phyloP scores from a whole-genome alignment of 164 flowering plant species.

The Litsea cubeba region DNA sequence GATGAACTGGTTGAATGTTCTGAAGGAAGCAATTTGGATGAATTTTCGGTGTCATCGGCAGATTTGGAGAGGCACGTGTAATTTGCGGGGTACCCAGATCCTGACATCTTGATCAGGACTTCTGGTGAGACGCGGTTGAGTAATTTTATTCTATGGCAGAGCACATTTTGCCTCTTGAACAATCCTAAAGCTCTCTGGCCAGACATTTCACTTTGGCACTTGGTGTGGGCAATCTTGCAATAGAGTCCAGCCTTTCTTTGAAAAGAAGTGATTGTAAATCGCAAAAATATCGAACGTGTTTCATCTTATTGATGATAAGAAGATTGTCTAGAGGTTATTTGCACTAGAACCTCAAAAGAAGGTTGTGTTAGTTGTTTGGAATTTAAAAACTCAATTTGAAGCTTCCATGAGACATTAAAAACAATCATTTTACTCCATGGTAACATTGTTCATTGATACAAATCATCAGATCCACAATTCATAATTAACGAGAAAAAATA shows the following conservation, averaged over 20 bases:
- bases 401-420: neutral
- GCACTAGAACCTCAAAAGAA: neutral
- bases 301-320: neutral
- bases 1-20: neutral
- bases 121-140: slow-evolving; percentile 82
- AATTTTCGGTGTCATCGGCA: slow-evolving; percentile 17
- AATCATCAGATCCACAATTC: neutral
- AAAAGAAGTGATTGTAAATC: slow-evolving; percentile 28
- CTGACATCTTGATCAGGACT: slow-evolving; percentile 61
- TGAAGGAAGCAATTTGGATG: neutral
- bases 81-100: slow-evolving; percentile 57
- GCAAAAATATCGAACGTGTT: neutral
- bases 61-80: slow-evolving; percentile 69
- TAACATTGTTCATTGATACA: neutral
- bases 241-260: slow-evolving; percentile 35
- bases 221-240: slow-evolving; percentile 59
- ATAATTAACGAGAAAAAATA: neutral
- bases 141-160: slow-evolving; percentile 88
- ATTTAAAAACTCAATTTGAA: too few relatives aligned
- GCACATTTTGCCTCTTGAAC: slow-evolving; percentile 37
- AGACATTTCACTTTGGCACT: slow-evolving; percentile 55
- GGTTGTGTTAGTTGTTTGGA: neutral
- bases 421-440: neutral
- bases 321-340: neutral
- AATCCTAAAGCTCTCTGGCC: slow-evolving; percentile 72